These are phyloP conservation scores for Herpetomonas tarakana DNA, from an alignment of 208 protist genomes.

Conservation along the genomic window DNA sequence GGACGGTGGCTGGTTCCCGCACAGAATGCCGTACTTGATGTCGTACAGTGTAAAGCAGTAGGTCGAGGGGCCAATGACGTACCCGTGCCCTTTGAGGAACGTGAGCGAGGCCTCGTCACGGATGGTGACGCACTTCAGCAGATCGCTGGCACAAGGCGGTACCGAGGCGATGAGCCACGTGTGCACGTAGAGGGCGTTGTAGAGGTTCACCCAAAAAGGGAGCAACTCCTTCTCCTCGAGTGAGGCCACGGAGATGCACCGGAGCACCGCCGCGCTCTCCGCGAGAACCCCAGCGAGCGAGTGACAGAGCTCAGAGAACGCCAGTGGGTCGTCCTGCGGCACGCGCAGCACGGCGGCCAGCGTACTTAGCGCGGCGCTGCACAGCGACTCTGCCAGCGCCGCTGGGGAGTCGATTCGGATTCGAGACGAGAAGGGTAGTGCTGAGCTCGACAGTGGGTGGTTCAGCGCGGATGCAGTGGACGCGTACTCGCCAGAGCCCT, in stretches of 20 bases:
- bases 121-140: neutral
- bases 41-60: constrained; percentile 35
- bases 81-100: constrained; percentile 53
- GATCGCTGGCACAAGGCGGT: neutral
- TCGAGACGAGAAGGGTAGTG: too few relatives aligned
- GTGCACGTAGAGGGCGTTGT: constrained; percentile 70
- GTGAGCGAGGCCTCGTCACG: neutral
- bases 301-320: neutral
- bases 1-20: constrained; percentile 35
- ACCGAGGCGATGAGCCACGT: constrained; percentile 41
- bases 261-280: constrained; percentile 8
- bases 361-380: neutral
- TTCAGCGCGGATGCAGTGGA: neutral
- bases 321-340: neutral
- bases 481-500: too few relatives aligned
- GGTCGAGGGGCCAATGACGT: constrained; percentile 37
- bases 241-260: neutral
- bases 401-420: too few relatives aligned
- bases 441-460: neutral
- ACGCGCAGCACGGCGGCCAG: neutral
- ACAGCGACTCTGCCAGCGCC: constrained; percentile 2
- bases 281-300: constrained; percentile 5
- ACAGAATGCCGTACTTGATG: constrained; percentile 72
- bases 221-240: constrained; percentile 17
- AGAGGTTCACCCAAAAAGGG: constrained; percentile 58